Percentiles rank a stretch among this genome's conserved stretches.
These are phyloP conservation scores for Plasmopara muralis DNA, from an alignment of 352 stramenopile species.

Conservation along the genomic window DNA sequence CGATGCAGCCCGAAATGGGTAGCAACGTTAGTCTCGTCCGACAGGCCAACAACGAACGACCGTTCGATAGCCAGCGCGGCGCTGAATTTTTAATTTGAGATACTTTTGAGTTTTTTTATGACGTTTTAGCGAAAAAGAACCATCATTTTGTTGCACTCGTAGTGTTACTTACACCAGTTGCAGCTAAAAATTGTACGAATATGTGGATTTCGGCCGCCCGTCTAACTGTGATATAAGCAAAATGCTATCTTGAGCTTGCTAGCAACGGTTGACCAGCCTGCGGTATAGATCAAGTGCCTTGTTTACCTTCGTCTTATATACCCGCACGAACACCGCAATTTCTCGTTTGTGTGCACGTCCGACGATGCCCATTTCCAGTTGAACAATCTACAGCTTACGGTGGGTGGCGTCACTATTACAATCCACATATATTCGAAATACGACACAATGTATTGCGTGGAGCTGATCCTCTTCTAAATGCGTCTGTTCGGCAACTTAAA, in stretches of 20 bases:
- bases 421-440: not conserved
- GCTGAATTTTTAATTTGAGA: not conserved
- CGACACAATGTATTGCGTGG: constrained; percentile 1
- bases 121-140: not conserved
- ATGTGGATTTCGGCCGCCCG: not conserved
- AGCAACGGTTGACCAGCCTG: not conserved
- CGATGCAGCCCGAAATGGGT: not conserved
- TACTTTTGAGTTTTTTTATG: not conserved
- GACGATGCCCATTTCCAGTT: not conserved
- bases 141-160: not conserved
- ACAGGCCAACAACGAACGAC: not conserved
- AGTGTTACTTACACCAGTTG: not conserved
- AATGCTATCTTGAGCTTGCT: not conserved
- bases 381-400: not conserved
- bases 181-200: not conserved
- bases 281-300: not conserved
- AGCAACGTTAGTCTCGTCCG: not conserved
- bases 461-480: not conserved
- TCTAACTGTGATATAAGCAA: not conserved
- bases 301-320: not conserved
- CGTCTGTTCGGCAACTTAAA: not conserved
- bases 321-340: not conserved
- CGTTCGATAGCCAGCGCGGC: not conserved
- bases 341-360: not conserved
- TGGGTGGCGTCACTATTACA: not conserved